phyloP scores from a whole-genome alignment of 1,284 basidiomycete species.

The Leccinum pachyderme region DNA sequence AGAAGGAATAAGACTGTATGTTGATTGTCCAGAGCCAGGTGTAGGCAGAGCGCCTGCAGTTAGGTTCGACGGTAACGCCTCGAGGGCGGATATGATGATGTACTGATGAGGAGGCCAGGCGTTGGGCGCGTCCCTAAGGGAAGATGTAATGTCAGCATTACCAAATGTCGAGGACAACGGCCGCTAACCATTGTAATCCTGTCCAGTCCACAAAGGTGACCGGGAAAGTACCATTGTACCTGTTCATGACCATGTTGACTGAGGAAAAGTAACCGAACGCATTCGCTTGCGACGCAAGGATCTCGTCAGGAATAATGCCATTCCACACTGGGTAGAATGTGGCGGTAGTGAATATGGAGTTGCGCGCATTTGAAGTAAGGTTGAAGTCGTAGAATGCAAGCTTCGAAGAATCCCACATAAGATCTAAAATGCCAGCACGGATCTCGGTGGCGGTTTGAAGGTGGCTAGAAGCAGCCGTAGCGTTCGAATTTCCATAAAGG shows the following conservation, averaged over 20 bases:
- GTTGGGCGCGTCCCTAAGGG: conserved; percentile 67
- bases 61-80: conserved; percentile 67
- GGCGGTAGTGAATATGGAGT: conserved; percentile 64
- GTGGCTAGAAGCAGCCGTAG: conserved; percentile 51
- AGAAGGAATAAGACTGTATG: conserved; percentile 66
- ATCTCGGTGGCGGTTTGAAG: conserved; percentile 56
- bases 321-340: conserved; percentile 88
- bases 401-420: conserved; percentile 82
- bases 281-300: conserved; percentile 53
- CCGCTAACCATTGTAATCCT: conserved; percentile 75
- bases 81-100: conserved; percentile 77
- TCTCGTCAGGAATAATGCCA: conserved; percentile 75
- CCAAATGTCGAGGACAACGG: not conserved
- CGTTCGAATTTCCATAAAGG: conserved; percentile 56
- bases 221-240: conserved; percentile 56
- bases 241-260: conserved; percentile 74
- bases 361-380: conserved; percentile 61
- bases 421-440: conserved; percentile 74
- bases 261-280: conserved; percentile 76
- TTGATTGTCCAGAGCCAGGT: conserved; percentile 48
- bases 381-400: conserved; percentile 91
- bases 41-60: conserved; percentile 51
- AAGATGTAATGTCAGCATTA: not conserved
- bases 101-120: conserved; percentile 87
- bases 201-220: conserved; percentile 57